Evolutionary conservation across 306 rosid species (phyloP).

Genomic region (Sophora flavescens): DNA sequence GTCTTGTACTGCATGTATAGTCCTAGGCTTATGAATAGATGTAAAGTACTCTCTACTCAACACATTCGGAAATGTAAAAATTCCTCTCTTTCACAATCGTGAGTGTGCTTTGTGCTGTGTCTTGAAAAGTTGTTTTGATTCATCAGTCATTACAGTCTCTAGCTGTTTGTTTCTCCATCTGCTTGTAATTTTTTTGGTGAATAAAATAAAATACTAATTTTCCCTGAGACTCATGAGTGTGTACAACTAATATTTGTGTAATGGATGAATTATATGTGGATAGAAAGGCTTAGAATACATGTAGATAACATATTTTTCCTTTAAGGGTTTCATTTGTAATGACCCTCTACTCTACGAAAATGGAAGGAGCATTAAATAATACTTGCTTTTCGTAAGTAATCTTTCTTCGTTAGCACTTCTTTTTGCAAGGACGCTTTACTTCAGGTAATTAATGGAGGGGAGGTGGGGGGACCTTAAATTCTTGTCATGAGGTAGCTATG

Average conservation of each 20-base stretch:
- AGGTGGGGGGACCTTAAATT: slow-evolving; percentile 9
- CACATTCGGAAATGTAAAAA: too few relatives aligned
- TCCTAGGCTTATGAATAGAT: too few relatives aligned
- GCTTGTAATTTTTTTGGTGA: slow-evolving; percentile 32
- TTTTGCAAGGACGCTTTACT: slow-evolving; percentile 3
- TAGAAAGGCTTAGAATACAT: background rate
- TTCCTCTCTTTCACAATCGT: background rate
- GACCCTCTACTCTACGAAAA: background rate
- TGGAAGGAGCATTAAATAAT: slow-evolving; percentile 1
- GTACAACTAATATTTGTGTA: background rate
- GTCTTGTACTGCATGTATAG: too few relatives aligned
- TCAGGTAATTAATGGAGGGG: slow-evolving; percentile 15
- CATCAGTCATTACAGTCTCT: slow-evolving; percentile 7
- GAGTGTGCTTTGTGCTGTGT: slow-evolving; percentile 15
- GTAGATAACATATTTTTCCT: background rate
- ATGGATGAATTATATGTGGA: background rate
- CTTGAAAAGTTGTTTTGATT: slow-evolving; percentile 29
- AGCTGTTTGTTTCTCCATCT: slow-evolving; percentile 8
- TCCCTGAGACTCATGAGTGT: background rate
- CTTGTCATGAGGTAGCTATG: slow-evolving; percentile 19
- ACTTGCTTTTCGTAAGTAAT: slow-evolving; percentile 20
- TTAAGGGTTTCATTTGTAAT: background rate
- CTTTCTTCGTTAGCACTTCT: background rate
- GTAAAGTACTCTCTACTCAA: too few relatives aligned
- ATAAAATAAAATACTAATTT: slow-evolving; percentile 26